A percentile compares a stretch with the other conserved stretches of the same genome.
These are phyloP conservation scores for Camillea tinctor DNA, from an alignment of 2,329 filamentous ascomycete genomes.

Conservation along the genomic window DNA sequence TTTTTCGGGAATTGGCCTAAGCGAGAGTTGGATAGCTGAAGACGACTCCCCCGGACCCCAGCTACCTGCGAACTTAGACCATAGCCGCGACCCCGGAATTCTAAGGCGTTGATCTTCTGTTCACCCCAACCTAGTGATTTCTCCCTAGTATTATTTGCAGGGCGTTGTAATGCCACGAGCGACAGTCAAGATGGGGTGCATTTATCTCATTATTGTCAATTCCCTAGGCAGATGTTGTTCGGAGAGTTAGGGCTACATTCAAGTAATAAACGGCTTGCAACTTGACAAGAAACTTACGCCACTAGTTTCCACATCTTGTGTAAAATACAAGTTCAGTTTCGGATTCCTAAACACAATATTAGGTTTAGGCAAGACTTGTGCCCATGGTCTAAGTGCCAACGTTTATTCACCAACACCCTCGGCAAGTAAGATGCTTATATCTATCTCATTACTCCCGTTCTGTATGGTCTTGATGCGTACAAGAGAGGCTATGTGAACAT, in stretches of 20 bases:
- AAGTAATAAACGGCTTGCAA: background rate
- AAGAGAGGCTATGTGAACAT: too few species aligned
- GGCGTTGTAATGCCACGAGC: background rate
- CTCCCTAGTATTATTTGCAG: background rate
- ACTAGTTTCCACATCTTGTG: background rate
- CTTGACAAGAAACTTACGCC: background rate
- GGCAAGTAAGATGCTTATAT: background rate
- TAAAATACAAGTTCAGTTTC: background rate
- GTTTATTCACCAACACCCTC: background rate
- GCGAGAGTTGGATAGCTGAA: background rate
- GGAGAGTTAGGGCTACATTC: background rate
- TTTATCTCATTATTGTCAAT: background rate
- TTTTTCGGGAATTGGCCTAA: background rate
- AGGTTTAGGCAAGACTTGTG: background rate
- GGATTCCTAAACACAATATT: background rate
- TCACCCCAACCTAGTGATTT: background rate
- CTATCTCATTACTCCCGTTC: background rate
- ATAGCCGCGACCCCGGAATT: background rate
- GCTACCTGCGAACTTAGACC: background rate
- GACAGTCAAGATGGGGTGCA: background rate
- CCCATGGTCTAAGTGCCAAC: background rate
- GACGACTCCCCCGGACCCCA: background rate
- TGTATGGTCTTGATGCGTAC: background rate
- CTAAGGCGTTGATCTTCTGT: background rate
- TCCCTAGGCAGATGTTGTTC: background rate